Evolutionary conservation across 257 asterid species (phyloP).

Genomic region (Solanum neorickii): DNA sequence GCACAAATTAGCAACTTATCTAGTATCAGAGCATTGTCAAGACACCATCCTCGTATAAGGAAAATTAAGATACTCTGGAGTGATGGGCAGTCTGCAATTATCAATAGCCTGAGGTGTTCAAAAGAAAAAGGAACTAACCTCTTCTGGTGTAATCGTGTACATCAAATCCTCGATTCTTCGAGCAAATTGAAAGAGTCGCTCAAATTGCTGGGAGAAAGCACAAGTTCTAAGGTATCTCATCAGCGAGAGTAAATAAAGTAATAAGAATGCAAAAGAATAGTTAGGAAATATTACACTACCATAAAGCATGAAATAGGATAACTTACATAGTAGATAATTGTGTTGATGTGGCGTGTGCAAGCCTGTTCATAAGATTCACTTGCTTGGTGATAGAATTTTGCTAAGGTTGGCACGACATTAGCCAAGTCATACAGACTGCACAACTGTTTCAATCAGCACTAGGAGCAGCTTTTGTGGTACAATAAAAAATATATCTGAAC

Average conservation of each 20-base stretch:
- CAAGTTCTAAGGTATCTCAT: background rate
- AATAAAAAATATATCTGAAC: background rate
- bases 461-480: background rate
- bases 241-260: background rate
- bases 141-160: constrained; percentile 63
- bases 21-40: background rate
- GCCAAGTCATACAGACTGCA: constrained; percentile 95
- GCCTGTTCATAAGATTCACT: constrained; percentile 94
- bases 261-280: background rate
- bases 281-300: background rate
- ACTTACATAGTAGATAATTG: constrained; percentile 78
- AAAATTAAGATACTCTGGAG: background rate
- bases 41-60: background rate
- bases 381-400: constrained; percentile 97
- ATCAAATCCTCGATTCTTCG: constrained; percentile 84
- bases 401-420: constrained; percentile 86
- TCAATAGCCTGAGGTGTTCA: background rate
- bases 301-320: background rate
- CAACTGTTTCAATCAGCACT: constrained; percentile 16
- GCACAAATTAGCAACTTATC: background rate
- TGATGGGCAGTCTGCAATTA: background rate
- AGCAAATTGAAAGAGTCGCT: constrained; percentile 83
- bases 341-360: constrained; percentile 72
- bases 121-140: constrained; percentile 44
- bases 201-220: constrained; percentile 71